phyloP scores from a whole-genome alignment of 139 green algal genomes.

The Tetraselmis chui region DNA sequence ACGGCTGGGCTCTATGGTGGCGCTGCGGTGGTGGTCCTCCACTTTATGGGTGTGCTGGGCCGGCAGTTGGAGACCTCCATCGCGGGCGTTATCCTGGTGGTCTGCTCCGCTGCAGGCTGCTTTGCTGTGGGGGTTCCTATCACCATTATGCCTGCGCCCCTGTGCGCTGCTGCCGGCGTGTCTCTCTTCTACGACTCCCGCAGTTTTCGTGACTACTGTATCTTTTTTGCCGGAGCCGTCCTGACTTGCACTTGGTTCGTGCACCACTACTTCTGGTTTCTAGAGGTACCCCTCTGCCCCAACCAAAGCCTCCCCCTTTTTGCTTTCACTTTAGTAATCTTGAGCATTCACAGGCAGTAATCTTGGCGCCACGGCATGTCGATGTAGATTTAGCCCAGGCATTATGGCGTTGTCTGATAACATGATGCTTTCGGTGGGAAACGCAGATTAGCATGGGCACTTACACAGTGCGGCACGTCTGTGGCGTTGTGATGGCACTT shows the following conservation, averaged over 20 bases:
- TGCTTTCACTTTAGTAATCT: too few species aligned
- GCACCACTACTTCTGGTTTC: slow-evolving; percentile 76
- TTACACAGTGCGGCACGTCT: too few species aligned
- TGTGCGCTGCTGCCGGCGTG: slow-evolving; percentile 71
- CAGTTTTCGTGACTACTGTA: slow-evolving; percentile 60
- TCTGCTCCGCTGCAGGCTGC: slow-evolving; percentile 35
- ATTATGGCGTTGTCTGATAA: too few species aligned
- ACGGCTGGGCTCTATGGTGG: slow-evolving; percentile 67
- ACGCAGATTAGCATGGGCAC: too few species aligned
- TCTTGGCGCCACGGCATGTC: too few species aligned
- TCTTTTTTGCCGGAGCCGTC: slow-evolving; percentile 64
- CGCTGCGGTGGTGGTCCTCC: slow-evolving; percentile 43
- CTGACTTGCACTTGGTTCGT: slow-evolving; percentile 38
- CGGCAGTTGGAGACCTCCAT: slow-evolving; percentile 3
- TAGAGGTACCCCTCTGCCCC: slow-evolving; percentile 68
- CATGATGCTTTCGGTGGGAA: too few species aligned
- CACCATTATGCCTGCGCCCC: slow-evolving; percentile 68
- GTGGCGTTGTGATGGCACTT: too few species aligned
- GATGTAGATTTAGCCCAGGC: too few species aligned
- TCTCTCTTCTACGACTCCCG: slow-evolving; percentile 74
- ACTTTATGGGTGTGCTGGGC: slow-evolving; percentile 39
- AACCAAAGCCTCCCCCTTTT: too few species aligned
- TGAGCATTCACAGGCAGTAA: too few species aligned
- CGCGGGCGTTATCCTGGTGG: slow-evolving; percentile 23
- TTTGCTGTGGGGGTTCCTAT: slow-evolving; percentile 69